A percentile compares a stretch with the other conserved stretches of the same genome.
Evolutionary conservation across 2,329 filamentous ascomycete genomes (phyloP).

Genomic region (Fusarium sp.): DNA sequence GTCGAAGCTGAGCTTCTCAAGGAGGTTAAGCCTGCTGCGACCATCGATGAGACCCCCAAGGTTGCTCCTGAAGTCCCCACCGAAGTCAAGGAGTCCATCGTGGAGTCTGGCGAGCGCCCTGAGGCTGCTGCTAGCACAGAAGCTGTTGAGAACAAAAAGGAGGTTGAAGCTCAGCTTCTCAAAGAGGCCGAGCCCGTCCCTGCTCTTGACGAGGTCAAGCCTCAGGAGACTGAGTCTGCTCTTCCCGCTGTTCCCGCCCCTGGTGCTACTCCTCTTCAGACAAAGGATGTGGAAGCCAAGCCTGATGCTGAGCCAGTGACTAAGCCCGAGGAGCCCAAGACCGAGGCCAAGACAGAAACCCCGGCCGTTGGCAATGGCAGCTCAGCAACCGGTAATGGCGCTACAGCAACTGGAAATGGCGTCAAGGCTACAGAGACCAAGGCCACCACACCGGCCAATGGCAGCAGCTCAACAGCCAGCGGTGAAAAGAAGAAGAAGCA

Average conservation of each 20-base stretch:
- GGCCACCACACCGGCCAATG: conserved; percentile 25
- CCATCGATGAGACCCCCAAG: conserved; percentile 50
- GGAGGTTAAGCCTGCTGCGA: conserved; percentile 62
- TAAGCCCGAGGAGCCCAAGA: conserved; percentile 13
- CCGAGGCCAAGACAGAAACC: conserved; percentile 22
- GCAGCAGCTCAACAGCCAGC: conserved; percentile 29
- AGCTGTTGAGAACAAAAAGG: conserved; percentile 79
- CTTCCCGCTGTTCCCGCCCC: background rate
- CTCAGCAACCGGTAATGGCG: conserved; percentile 28
- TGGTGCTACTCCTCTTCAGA: conserved; percentile 14
- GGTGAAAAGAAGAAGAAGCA: conserved; percentile 75
- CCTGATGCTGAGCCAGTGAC: background rate
- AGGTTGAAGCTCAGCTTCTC: conserved; percentile 77
- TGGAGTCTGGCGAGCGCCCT: conserved; percentile 67
- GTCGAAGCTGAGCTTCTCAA: conserved; percentile 76
- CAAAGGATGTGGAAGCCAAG: conserved; percentile 21
- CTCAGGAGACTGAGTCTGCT: conserved; percentile 47
- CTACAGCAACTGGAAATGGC: conserved; percentile 28
- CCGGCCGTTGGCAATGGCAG: conserved; percentile 34
- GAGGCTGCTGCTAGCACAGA: conserved; percentile 76
- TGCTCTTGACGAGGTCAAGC: conserved; percentile 69
- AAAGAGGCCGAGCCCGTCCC: conserved; percentile 62
- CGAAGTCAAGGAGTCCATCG: conserved; percentile 67
- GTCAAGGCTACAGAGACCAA: conserved; percentile 38
- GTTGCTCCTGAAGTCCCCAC: conserved; percentile 62